These are phyloP conservation scores for Ophiostoma ips DNA, from an alignment of 2,329 filamentous ascomycete species.

Conservation along the genomic window DNA sequence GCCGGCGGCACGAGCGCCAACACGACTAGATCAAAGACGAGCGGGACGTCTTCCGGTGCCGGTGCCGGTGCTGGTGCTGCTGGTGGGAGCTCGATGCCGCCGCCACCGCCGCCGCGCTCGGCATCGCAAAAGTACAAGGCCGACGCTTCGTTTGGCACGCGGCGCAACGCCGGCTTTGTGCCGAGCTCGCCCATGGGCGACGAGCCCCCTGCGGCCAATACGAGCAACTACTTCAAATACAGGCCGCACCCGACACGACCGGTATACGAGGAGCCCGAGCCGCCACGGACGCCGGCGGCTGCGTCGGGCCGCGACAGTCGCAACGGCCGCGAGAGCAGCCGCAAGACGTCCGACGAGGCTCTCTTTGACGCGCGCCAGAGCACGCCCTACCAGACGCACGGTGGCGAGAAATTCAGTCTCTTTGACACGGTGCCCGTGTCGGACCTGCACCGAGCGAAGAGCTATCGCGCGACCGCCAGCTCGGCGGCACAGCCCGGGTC, in stretches of 20 bases:
- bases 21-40: conserved; percentile 11
- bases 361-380: conserved; percentile 37
- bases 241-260: conserved; percentile 11
- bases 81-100: conserved; percentile 14
- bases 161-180: conserved; percentile 33
- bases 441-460: conserved; percentile 30
- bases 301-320: conserved; percentile 12
- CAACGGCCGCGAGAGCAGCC: conserved; percentile 16
- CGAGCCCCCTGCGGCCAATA: conserved; percentile 35
- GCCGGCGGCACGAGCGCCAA: background rate
- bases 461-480: conserved; percentile 26
- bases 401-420: conserved; percentile 45
- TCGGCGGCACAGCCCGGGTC: conserved; percentile 11
- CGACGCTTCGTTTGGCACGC: conserved; percentile 38
- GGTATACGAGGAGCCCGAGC: background rate
- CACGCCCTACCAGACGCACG: conserved; percentile 40
- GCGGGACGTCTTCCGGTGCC: too few species aligned
- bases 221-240: conserved; percentile 35
- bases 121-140: conserved; percentile 39
- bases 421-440: conserved; percentile 29
- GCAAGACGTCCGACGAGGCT: conserved; percentile 11
- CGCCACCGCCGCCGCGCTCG: conserved; percentile 32
- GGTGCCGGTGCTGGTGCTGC: too few species aligned
- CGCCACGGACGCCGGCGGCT: background rate
- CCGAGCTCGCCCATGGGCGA: conserved; percentile 37